Evolutionary conservation across 805 yeast genomes (phyloP), one percentile per base, ranked within the genome.

Genomic region (Candida sanyiensis): DNA sequence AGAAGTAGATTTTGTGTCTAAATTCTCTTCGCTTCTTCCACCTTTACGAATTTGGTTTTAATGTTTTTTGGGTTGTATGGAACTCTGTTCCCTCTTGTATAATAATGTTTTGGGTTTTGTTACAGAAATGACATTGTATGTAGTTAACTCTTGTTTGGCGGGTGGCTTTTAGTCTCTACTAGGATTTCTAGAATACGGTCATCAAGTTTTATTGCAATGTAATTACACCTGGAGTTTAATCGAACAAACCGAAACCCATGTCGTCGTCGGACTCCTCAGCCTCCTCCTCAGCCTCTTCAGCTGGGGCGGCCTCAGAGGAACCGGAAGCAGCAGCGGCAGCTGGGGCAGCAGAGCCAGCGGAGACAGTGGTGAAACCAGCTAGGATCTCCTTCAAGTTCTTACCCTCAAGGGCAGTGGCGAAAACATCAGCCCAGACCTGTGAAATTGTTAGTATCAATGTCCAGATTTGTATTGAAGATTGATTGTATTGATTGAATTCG

Each of bases 181-280:
- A n/a, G n/a, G n/a, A n/a, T n/a, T n/a, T 33, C 34, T 33, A n/a
- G 28, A 18, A 21, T n/a, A n/a, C n/a, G 23, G 29, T 24, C 31
- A 28, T 27, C 22, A 28, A 29, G 21, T 28, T 28, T 28, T 28
- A 25, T 20, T 28, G 15, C 22, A 29, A 21, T 38, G 7, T 23
- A 17, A 24, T 37, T 20, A 16, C 27, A 19, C 19, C n/a, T 22
- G 13, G 33, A 28, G 46, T 42, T 72, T 83, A 83, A 72, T 83
- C 94, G 75, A 83, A 83, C 72, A 83, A 77, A 73, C 90, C 90
- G 81, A 83, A 79, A 59, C 90, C 90, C 90, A 83, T 81, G 71
- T 81, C 93, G 60, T 79, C 86, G 64, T 80, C 87, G 51, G 80
- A 76, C 66, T 75, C 83, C 65, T 79, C 85, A 52, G 63, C 67